Base-by-base conservation (phyloP, 495 filamentous ascomycete species). In the Hyaloscypha bicolor region DNA sequence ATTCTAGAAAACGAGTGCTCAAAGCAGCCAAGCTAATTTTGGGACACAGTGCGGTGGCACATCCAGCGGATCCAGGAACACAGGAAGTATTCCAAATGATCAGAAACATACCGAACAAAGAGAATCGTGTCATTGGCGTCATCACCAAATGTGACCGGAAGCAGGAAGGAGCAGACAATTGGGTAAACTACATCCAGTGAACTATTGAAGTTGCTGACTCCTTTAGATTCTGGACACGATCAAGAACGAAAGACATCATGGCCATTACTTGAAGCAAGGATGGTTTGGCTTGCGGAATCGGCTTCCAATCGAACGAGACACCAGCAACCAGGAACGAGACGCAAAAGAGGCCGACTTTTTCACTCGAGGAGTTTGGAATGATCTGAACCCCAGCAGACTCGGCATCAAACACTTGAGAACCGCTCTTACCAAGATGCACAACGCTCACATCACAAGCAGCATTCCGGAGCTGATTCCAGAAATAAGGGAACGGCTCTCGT, bases 61-160 rank as follows among this genome's bases (percentile, higher is more conserved):
- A 85, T 0, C 80, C 11, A 86, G 85, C 62, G 78, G 86, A 90
- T 61, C 77, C 86, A 45, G 84, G 81, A 0, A 88, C 80, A 0
- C 85, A 88, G 62, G 85, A 87, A 45, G 86, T 90, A 22, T 69
- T 89, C 58, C 56, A 73, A 33, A 76, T 87, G 55, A 83, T 86
- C 0, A 72, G 79, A 14, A 74, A 83, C 55, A 67, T 73, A 31
- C 86, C 89, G 72, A 75, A 75, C 0, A 61, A 74, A 1, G 83
- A 83, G 2, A 65, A 80, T 29, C 77, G 86, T 19, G 88, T 86
- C 0, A 67, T 89, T 2, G 82, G 84, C 1, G 79, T 89, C 14
- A 68, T 89, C 2, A 88, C 86, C 0, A 89, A 88, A 71, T 85
- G 84, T 0, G 86, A 90, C 55, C 72, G 88, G 19, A 69, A 71